Base-by-base conservation (phyloP, 2,329 filamentous ascomycete species). In the Colletotrichum sojae region DNA sequence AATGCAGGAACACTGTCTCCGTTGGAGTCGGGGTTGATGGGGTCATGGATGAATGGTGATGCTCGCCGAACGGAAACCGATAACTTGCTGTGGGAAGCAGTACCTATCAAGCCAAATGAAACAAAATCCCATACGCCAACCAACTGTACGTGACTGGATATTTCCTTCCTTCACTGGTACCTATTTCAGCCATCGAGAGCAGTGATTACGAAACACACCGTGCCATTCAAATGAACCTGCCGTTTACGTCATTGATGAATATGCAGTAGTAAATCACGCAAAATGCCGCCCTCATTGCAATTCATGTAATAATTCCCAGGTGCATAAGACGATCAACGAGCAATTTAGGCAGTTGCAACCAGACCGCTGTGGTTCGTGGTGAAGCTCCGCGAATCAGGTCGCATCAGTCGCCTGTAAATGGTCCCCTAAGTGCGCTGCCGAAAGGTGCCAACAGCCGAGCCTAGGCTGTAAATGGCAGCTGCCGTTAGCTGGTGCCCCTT, bases 391-490 rank as follows among this genome's bases (percentile, higher is more conserved):
- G 9, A 49, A 55, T 18, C 8, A 40, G 49, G 43, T 43, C 15
- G 40, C 27, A 15, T 57, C 52, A 49, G n/a, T 31, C 15, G 51
- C 25, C 10, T 36, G 31, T 36, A 36, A 36, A 36, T 10, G 31
- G 10, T 31, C 13, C 13, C 25, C 22, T 53, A 10, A 31, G 6
- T 8, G 20, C 25, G 49, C 49, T 12, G 46, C 18, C 61, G 39
- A 52, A 31, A 49, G 5, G 49, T 25, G 49, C 31, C 43, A 66
- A 69, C 67, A 66, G 39, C 55, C 67, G 67, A 66, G 45, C 39
- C 67, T 67, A 67, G 12, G 20, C 67, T 69, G 49, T 2, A 67
- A 39, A 1, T 10, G 67, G 67, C 55, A 66, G 62, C 45, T 66
- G 36, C 6, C 39, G 39, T 31, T 13, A 55, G 22, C 15, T 20